phyloP scores from a whole-genome alignment of 805 yeast genomes.

The Wickerhamomyces tratensis region DNA sequence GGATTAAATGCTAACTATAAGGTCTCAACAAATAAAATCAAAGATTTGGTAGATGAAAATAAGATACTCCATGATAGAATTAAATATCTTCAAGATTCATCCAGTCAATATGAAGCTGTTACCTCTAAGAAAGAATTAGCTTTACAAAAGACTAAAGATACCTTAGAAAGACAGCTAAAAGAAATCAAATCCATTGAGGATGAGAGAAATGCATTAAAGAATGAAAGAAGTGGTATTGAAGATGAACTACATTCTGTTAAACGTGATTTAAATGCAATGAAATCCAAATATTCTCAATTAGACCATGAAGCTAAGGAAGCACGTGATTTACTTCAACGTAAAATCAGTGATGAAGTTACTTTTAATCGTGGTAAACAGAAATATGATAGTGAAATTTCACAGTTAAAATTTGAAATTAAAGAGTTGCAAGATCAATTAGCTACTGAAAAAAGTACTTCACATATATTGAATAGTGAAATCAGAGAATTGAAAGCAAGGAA shows the following conservation, averaged over 20 bases:
- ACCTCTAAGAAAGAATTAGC: slow-evolving; percentile 27
- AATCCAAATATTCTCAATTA: slow-evolving; percentile 24
- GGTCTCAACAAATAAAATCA: slow-evolving; percentile 26
- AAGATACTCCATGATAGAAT: slow-evolving; percentile 29
- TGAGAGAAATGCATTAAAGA: slow-evolving; percentile 21
- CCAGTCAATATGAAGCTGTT: slow-evolving; percentile 24
- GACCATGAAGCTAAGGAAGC: slow-evolving; percentile 37
- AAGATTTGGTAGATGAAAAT: slow-evolving; percentile 34
- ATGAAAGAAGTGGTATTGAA: slow-evolving; percentile 18
- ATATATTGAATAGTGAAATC: slow-evolving; percentile 7
- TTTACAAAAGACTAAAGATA: slow-evolving; percentile 18
- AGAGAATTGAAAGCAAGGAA: slow-evolving; percentile 22
- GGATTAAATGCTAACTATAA: slow-evolving; percentile 22
- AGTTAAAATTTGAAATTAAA: slow-evolving; percentile 22
- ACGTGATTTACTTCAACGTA: slow-evolving; percentile 29
- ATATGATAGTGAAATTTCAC: slow-evolving; percentile 29
- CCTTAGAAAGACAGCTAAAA: slow-evolving; percentile 15
- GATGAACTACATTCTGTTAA: slow-evolving; percentile 19
- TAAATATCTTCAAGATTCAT: slow-evolving; percentile 25
- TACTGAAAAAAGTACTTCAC: slow-evolving; percentile 14
- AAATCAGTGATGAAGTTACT: slow-evolving; percentile 30
- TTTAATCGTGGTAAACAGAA: slow-evolving; percentile 36
- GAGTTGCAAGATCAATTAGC: slow-evolving; percentile 10
- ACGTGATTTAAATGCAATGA: slow-evolving; percentile 15
- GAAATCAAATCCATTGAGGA: slow-evolving; percentile 18